Evolutionary conservation across 2,329 filamentous ascomycete genomes (phyloP), one percentile per base, ranked within the genome.

Genomic region (Achaetomium macrosporum): DNA sequence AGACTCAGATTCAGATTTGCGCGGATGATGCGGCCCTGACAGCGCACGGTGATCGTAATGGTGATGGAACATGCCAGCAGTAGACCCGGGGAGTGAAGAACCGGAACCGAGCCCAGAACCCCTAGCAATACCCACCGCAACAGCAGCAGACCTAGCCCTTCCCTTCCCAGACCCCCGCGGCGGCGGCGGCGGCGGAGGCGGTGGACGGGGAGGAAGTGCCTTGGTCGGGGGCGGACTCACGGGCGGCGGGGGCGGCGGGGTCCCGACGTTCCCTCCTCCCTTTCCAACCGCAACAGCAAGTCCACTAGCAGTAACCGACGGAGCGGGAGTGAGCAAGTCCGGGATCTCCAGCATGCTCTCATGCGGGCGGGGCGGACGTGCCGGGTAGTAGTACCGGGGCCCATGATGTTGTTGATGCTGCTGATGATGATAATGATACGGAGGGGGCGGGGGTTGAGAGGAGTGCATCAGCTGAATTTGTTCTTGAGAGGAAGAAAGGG

Each of bases 211-310:
- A 2, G 73, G 73, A 2, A 78, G 68, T 3, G 72, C 72, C n/a
- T 69, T 66, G 5, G 57, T 73, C 0, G 76, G 76, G 0, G 75
- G 74, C 0, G 76, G 74, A 0, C 74, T 73, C 4, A 58, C 25
- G 1, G 17, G 71, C 63, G 29, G 66, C 63, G n/a, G 60, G 57
- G 20, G 67, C 55, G 33, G 53, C 56, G 29, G 52, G 2, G 35
- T 8, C n/a, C 7, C 15, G 12, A 13, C 6, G 12, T 15, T 11
- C 12, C 41, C 44, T 11, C 5, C 10, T 8, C 12, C 44, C 20
- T 15, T 10, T 11, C 41, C 35, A 3, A 15, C 33, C 17, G 5
- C 10, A n/a, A n/a, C 10, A 43, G 13, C 12, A 5, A 30, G n/a
- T 15, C 20, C 16, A 17, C 9, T 6, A 16, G 40, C 5, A 25